phyloP scores from a whole-genome alignment of 345 rosid species.

The Heritiera littoralis region DNA sequence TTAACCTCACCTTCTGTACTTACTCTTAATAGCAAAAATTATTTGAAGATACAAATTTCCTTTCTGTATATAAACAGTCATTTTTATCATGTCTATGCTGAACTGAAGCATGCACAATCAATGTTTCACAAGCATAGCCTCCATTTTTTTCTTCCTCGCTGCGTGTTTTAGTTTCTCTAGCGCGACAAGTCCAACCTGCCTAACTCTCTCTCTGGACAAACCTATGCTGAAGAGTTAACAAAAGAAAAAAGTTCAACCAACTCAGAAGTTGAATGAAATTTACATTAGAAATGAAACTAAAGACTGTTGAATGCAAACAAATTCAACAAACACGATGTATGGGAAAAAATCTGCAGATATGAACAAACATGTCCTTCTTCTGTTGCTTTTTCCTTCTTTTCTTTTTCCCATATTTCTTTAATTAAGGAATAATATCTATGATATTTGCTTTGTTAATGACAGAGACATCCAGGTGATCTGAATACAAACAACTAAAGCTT shows the following conservation, averaged over 20 bases:
- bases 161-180: constrained; percentile 88
- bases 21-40: neutral
- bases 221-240: constrained; percentile 64
- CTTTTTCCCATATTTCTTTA: neutral
- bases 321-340: neutral
- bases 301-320: neutral
- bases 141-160: constrained; percentile 82
- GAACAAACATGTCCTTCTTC: constrained; percentile 12
- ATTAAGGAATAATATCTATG: neutral
- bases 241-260: neutral
- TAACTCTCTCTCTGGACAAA: constrained; percentile 87
- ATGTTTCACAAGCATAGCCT: constrained; percentile 73
- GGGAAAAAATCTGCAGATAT: neutral
- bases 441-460: constrained; percentile 18
- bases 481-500: neutral
- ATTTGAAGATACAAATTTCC: constrained; percentile 27
- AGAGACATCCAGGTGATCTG: neutral
- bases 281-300: neutral
- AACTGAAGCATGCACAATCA: constrained; percentile 36
- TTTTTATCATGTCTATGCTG: constrained; percentile 26
- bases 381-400: neutral
- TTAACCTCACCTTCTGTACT: constrained; percentile 17
- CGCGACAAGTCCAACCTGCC: constrained; percentile 92
- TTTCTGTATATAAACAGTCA: constrained; percentile 54
- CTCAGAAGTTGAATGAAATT: neutral